Evolutionary conservation across 108 stramenopile genomes (phyloP).

Genomic region (Skeletonema tropicum): DNA sequence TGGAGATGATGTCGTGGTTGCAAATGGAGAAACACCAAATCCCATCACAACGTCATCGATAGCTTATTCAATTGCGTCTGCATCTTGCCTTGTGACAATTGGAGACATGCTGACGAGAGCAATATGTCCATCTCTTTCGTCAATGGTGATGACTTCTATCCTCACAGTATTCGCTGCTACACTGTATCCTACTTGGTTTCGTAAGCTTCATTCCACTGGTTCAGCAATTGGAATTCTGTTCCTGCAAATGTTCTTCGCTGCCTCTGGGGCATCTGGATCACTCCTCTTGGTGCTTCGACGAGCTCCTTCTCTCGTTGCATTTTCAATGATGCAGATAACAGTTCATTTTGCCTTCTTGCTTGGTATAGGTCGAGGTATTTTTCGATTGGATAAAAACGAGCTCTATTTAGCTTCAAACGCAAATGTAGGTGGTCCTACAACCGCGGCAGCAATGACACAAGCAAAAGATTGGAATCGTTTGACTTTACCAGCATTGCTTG

Average conservation of each 20-base stretch:
- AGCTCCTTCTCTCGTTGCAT: constrained; percentile 86
- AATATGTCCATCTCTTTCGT: constrained; percentile 49
- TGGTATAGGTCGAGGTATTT: constrained; percentile 63
- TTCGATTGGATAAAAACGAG: constrained; percentile 72
- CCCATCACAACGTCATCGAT: constrained; percentile 61
- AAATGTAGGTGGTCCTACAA: constrained; percentile 92
- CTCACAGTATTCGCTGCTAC: constrained; percentile 82
- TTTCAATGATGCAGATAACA: constrained; percentile 80
- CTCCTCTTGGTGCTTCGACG: constrained; percentile 77
- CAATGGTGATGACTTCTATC: constrained; percentile 76
- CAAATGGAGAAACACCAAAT: constrained; percentile 20
- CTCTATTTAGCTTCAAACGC: constrained; percentile 91
- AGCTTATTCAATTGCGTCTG: constrained; percentile 63
- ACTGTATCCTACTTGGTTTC: constrained; percentile 70
- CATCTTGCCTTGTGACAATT: constrained; percentile 67
- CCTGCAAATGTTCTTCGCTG: constrained; percentile 94
- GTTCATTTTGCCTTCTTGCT: constrained; percentile 81
- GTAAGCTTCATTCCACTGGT: constrained; percentile 59
- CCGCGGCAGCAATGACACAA: constrained; percentile 93
- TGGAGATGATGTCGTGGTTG: constrained; percentile 39
- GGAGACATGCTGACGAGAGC: constrained; percentile 71
- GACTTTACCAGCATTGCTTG: constrained; percentile 82
- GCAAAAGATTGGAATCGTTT: constrained; percentile 90
- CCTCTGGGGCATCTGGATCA: constrained; percentile 87
- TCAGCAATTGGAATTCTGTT: constrained; percentile 73